Evolutionary conservation across 257 asterid genomes (phyloP), one percentile per base, ranked within the genome.

Genomic region (Solanum sejunctum): DNA sequence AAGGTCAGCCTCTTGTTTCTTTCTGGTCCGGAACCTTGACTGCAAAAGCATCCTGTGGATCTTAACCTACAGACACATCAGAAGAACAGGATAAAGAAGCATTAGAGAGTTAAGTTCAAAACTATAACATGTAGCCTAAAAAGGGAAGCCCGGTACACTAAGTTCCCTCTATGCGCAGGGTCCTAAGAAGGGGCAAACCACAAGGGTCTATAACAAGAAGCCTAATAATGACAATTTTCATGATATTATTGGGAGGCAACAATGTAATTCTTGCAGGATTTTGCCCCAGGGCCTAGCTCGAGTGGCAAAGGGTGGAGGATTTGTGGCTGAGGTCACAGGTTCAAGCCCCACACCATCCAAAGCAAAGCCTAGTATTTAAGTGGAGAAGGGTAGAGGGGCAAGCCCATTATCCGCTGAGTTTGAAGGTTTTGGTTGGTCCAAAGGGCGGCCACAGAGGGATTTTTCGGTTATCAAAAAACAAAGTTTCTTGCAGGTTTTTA

Each of bases 1-100:
- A 85, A 96, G 87, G 87, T 95, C 97, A 9, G 98, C 99, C 81
- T 92, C 94, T 84, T 92, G 95, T 91, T 95, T 96, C 85, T 80
- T 92, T 83, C 87, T 86, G 60, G 99, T 95, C 69, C 97, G 93
- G 54, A 89, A 89, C 75, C 93, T 90, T 61, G 97, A 95, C 88
- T 91, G 92, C 87, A 90, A 88, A 70, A 96, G 94, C 93, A 95
- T 85, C 91, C 87, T 92, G 83, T 96, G 98, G 88, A 95, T 91
- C 88, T 96, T 96, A 87, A 96, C 99, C 98, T 96, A 88, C 69
- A 86, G 72, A 54, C 55, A 81, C 26, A 47, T 23, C 12, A 41
- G 52, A 67, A 71, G 20, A 64, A 49, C 51, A 21, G 12, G 16
- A 28, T 15, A 77, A 15, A 43, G 56, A 64, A 85, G 51, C 58